Percentiles rank a stretch among this genome's conserved stretches.
Conservation (phyloP, 2,329 filamentous ascomycete species). For the Epichloe coenophiala region DNA sequence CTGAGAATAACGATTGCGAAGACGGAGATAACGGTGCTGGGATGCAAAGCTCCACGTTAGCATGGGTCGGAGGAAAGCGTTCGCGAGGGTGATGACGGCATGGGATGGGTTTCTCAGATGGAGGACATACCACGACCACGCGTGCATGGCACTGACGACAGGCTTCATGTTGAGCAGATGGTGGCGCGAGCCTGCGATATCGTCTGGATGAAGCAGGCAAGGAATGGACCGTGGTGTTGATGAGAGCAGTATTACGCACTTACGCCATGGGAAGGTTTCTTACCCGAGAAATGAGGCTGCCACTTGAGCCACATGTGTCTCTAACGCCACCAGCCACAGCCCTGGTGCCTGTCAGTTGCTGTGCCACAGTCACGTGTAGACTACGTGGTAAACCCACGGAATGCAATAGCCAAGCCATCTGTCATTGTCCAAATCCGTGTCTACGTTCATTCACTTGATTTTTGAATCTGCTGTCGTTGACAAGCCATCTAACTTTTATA, state of each 20-base stretch:
- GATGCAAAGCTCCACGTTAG: slow-evolving; percentile 11
- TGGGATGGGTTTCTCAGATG: not conserved
- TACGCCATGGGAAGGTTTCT: not conserved
- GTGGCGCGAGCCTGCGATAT: not conserved
- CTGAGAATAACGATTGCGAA: slow-evolving; percentile 54
- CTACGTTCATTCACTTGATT: too few species aligned
- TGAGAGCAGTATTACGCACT: not conserved
- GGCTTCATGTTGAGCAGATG: slow-evolving; percentile 67
- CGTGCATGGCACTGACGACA: slow-evolving; percentile 79
- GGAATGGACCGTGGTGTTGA: not conserved
- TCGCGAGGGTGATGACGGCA: not conserved
- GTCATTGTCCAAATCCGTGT: too few species aligned
- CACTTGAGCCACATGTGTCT: not conserved
- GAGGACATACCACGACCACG: slow-evolving; percentile 74
- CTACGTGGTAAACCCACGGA: too few species aligned
- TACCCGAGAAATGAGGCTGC: not conserved
- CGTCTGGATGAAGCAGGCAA: not conserved
- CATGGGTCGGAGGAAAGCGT: not conserved
- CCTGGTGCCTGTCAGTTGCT: too few species aligned
- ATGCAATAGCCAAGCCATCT: too few species aligned
- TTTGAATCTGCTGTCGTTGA: not conserved
- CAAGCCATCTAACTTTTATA: not conserved
- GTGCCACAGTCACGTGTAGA: too few species aligned
- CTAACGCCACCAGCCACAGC: not conserved
- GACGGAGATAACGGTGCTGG: slow-evolving; percentile 58